Evolutionary conservation across 2,329 filamentous ascomycete species (phyloP).

Genomic region (Exutisphaerella laricina): DNA sequence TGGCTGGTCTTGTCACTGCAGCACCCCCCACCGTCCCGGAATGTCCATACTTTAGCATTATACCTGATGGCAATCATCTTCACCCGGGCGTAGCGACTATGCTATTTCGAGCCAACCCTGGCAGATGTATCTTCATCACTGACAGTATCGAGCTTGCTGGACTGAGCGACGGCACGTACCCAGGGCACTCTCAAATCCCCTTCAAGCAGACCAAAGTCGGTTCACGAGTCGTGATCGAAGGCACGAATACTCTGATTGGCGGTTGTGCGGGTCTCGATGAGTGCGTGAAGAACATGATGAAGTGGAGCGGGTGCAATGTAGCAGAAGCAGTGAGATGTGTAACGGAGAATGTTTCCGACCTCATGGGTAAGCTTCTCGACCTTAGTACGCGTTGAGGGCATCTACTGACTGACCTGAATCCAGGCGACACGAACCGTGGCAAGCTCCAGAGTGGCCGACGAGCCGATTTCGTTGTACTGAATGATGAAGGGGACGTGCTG

Average conservation of each 20-base stretch:
- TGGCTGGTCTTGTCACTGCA: constrained; percentile 41
- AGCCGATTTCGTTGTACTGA: constrained; percentile 47
- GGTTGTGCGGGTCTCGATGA: constrained; percentile 49
- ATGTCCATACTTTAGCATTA: constrained; percentile 48
- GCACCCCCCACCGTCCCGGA: constrained; percentile 14
- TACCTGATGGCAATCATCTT: constrained; percentile 51
- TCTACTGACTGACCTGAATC: neutral
- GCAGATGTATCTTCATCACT: constrained; percentile 48
- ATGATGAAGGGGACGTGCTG: constrained; percentile 42
- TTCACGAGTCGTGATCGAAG: constrained; percentile 46
- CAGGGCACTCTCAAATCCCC: constrained; percentile 47
- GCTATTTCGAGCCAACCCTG: constrained; percentile 44
- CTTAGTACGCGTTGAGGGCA: too few species aligned
- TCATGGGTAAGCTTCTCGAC: constrained; percentile 45
- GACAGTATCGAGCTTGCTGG: constrained; percentile 52
- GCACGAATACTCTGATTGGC: constrained; percentile 51
- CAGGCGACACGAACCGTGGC: constrained; percentile 38
- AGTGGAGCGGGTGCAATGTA: constrained; percentile 44
- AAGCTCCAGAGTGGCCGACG: constrained; percentile 41
- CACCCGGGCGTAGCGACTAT: constrained; percentile 47
- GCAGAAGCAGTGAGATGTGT: constrained; percentile 46
- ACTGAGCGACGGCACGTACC: constrained; percentile 47
- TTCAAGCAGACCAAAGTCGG: constrained; percentile 46
- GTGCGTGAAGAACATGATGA: constrained; percentile 46
- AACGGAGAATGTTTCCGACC: constrained; percentile 46